Conservation (phyloP, 2,329 filamentous ascomycete species). For the Cercospora sp. region DNA sequence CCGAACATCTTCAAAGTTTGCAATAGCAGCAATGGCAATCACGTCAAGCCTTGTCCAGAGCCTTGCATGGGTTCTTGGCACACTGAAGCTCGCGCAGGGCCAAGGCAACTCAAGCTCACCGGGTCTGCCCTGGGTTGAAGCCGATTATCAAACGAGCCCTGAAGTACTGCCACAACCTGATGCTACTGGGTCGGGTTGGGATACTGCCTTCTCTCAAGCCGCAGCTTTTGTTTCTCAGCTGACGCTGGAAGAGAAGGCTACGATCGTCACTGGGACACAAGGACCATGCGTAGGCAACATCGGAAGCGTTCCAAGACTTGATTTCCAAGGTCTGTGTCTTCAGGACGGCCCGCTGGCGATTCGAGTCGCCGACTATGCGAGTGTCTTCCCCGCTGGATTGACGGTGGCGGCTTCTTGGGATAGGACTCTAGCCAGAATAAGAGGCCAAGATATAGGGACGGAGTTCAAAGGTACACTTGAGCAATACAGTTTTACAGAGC, state of each 20-base stretch:
- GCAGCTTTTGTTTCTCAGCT: slow-evolving; percentile 38
- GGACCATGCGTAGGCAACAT: slow-evolving; percentile 45
- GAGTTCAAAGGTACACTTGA: slow-evolving; percentile 57
- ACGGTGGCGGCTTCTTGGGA: slow-evolving; percentile 91
- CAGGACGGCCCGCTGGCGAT: slow-evolving; percentile 86
- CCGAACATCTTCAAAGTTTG: background rate
- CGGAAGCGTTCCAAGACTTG: slow-evolving; percentile 50
- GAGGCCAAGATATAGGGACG: slow-evolving; percentile 71
- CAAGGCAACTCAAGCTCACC: slow-evolving; percentile 8
- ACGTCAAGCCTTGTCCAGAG: background rate
- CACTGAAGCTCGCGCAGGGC: background rate
- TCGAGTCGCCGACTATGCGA: slow-evolving; percentile 77
- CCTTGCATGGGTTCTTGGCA: slow-evolving; percentile 1
- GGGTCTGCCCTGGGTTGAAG: slow-evolving; percentile 1
- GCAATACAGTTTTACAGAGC: background rate
- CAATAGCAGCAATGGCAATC: background rate
- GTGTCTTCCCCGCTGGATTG: slow-evolving; percentile 82
- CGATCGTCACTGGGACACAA: slow-evolving; percentile 32
- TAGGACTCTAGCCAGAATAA: slow-evolving; percentile 64
- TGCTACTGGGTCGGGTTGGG: slow-evolving; percentile 37
- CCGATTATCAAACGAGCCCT: slow-evolving; percentile 6
- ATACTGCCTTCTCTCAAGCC: slow-evolving; percentile 35
- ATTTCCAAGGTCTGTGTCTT: slow-evolving; percentile 77
- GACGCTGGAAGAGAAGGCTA: slow-evolving; percentile 38
- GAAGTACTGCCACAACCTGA: slow-evolving; percentile 24